phyloP scores from a whole-genome alignment of 2,329 filamentous ascomycete species.

The Biscogniauxia marginata region DNA sequence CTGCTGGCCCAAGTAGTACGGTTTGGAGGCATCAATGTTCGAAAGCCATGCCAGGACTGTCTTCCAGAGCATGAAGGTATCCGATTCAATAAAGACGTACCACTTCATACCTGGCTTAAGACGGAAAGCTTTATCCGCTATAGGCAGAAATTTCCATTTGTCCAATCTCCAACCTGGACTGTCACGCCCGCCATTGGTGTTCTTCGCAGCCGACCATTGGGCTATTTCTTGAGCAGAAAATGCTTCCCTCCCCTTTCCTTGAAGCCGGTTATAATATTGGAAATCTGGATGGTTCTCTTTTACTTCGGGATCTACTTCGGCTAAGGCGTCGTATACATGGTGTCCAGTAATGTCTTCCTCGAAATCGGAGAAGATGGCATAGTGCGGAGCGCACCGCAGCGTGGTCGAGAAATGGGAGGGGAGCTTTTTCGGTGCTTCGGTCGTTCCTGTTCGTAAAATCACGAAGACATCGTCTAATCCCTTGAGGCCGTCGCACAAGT shows the following conservation, averaged over 20 bases:
- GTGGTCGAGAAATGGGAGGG: constrained; percentile 54
- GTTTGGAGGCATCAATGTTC: constrained; percentile 45
- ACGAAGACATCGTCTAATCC: constrained; percentile 53
- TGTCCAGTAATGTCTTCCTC: constrained; percentile 50
- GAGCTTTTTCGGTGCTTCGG: constrained; percentile 54
- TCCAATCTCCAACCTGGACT: constrained; percentile 51
- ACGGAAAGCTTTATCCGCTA: constrained; percentile 47
- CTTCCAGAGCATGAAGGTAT: constrained; percentile 55
- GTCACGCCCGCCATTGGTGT: constrained; percentile 36
- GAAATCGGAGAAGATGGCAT: constrained; percentile 59
- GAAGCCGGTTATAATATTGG: constrained; percentile 48
- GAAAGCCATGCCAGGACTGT: constrained; percentile 53
- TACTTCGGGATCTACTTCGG: constrained; percentile 39
- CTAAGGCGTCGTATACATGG: constrained; percentile 49
- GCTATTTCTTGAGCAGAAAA: constrained; percentile 34
- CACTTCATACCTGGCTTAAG: constrained; percentile 48
- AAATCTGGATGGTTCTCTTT: constrained; percentile 45
- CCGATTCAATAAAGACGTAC: constrained; percentile 59
- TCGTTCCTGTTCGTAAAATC: constrained; percentile 57
- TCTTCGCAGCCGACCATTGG: constrained; percentile 28
- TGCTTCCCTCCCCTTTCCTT: constrained; percentile 40
- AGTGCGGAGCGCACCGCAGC: constrained; percentile 53
- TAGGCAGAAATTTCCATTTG: constrained; percentile 58
- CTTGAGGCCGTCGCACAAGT: constrained; percentile 26
- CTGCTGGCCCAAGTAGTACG: constrained; percentile 53